Evolutionary conservation across 2,329 filamentous ascomycete genomes (phyloP).

Genomic region (Aspergillus chevalieri): DNA sequence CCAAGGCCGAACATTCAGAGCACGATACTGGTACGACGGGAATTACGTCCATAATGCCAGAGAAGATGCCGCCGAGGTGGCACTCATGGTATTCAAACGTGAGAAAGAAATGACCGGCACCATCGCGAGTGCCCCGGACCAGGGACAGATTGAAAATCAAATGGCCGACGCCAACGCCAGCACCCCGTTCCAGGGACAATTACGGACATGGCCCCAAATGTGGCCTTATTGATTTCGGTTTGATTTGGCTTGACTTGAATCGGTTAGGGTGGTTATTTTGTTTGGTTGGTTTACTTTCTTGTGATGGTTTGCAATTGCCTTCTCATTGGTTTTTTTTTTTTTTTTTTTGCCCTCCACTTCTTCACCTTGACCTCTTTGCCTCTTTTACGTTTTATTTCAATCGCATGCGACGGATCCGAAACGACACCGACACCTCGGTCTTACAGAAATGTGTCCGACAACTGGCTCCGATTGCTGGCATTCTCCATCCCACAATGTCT

Average conservation of each 20-base stretch:
- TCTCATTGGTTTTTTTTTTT: constrained; percentile 3
- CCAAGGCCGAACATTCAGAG: constrained; percentile 57
- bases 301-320: constrained; percentile 4
- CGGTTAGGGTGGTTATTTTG: constrained; percentile 4
- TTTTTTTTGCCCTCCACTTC: not conserved
- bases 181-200: constrained; percentile 19
- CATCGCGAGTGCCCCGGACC: too few species aligned
- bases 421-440: constrained; percentile 14
- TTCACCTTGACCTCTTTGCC: constrained; percentile 5
- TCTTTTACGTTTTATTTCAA: not conserved
- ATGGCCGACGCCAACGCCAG: constrained; percentile 9
- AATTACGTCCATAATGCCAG: constrained; percentile 79
- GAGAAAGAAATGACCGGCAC: too few species aligned
- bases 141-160: too few species aligned
- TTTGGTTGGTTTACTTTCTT: constrained; percentile 5
- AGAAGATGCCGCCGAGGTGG: constrained; percentile 86
- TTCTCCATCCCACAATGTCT: not conserved
- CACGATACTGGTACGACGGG: constrained; percentile 87
- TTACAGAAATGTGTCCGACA: constrained; percentile 14
- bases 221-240: not conserved
- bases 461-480: constrained; percentile 1
- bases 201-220: constrained; percentile 15
- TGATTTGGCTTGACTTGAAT: constrained; percentile 7
- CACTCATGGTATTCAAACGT: constrained; percentile 29
- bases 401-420: constrained; percentile 13